Base-by-base conservation (phyloP, 1,284 basidiomycete genomes). In the Puccinia polysora region DNA sequence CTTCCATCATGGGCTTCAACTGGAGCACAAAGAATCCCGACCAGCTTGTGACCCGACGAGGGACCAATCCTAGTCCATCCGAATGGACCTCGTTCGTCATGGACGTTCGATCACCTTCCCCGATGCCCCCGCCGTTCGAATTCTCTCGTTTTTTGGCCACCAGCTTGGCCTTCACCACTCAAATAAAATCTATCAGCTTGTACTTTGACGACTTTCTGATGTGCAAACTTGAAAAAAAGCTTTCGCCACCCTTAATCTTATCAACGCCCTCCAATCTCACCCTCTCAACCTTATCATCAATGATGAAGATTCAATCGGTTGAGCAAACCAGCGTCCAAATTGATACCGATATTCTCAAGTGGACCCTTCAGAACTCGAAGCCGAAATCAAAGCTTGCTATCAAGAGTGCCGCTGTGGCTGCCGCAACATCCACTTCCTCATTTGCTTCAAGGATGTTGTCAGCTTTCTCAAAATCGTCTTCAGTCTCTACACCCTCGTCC, bases 141-240 rank as follows among this genome's bases (percentile, higher is more conserved):
- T 87, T 97, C 74, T 86, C 89, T 38, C 86, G 90, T 40, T 98
- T 99, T 80, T 84, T 99, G 18, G 85, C 89, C 20, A 95, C 92
- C 0, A 92, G 90, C 0, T 87, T 99, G 72, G 95, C 92, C 0
- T 99, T 99, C 81, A 98, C 97, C 87, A 84, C 85, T 18, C 84
- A 88, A 73, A 85, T 98, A 5, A 83, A 83, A 14, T 84, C 88
- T 77, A 85, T 98, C 65, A 86, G 85, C 76, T 85, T 95, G 25
- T 88, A 85, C 78, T 85, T 93, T 52, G 88, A 97, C 78, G 88
- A 89, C 74, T 84, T 86, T 75, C 84, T 88, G 36, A 85, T 97
- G 0, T 86, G 89, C 18, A 84, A 84, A 63, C 81, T 97, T 58
- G 84, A 84, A 49, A 97, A 96, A 81, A 83, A 82, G 18, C 79